Base-by-base conservation (phyloP, 805 yeast genomes). In the Debaryomyces castellii region DNA sequence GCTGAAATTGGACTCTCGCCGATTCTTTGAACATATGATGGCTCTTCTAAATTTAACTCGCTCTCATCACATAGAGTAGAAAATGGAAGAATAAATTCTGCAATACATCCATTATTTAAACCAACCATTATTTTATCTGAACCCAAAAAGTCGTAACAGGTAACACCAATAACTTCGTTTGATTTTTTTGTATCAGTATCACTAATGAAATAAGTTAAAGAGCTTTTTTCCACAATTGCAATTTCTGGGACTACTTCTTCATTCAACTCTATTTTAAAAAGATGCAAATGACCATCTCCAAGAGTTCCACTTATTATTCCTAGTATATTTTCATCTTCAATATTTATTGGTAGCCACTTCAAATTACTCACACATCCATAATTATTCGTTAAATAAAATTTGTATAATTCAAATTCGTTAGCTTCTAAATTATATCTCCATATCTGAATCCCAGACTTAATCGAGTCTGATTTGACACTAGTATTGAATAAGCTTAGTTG, bases 281-380 rank as follows among this genome's bases (percentile, higher is more conserved):
- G 54, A 45, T 80, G 81, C 4, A 81, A 59, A 4, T 67, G 59
- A 0, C 91, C 91, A 58, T 82, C 85, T 34, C 78, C 78, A 49
- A 80, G 79, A 0, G 71, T 68, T 9, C 80, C 81, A 4, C 74
- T 74, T n/a, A 83, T 51, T 0, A 76, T 66, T 2, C 81, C 82
- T 12, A 75, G 38, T 2, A 49, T 41, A 6, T 40, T 30, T 3
- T 44, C 52, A 49, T 53, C 51, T 2, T 40, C 51, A 40, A 58
- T 69, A 44, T 63, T 61, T 41, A 62, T 45, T 1, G 77, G 71
- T 16, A 63, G 52, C 78, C 74, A 72, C n/a, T 60, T 54, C 27
- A 78, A 50, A 40, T 68, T 64, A 38, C 69, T 54, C 2, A 74
- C 61, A 5, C 71, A 75, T 2, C 87, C 87, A 54, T 74, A 70